A percentile compares a stretch with the other conserved stretches of the same genome.
Conservation (phyloP, 1,284 basidiomycete genomes). For the Cryptococcus wingfieldii region DNA sequence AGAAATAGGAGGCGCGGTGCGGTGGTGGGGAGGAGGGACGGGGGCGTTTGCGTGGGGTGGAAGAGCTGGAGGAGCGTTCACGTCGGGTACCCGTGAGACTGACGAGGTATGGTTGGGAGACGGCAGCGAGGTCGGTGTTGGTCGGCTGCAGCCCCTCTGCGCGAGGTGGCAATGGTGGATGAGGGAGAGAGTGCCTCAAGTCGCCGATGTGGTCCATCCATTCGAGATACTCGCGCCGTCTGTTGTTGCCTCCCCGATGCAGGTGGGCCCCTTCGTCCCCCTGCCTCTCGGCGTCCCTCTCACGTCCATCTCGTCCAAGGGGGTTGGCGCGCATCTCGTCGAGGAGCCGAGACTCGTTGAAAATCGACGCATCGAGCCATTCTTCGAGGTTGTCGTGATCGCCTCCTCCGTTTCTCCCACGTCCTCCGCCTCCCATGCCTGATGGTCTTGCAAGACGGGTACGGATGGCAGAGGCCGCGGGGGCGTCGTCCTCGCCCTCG, state of each 20-base stretch:
- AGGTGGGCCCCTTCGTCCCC: background rate
- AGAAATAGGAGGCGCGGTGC: conserved; percentile 19
- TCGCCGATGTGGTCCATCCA: background rate
- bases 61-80: background rate
- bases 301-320: background rate
- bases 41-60: background rate
- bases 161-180: background rate
- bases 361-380: background rate
- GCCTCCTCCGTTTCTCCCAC: background rate
- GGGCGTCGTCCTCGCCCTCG: background rate
- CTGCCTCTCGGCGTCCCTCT: background rate
- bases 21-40: background rate
- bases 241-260: background rate
- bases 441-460: background rate
- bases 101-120: background rate
- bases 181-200: background rate
- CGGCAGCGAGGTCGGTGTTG: background rate
- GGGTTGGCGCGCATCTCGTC: background rate
- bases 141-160: background rate
- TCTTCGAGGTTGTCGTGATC: background rate
- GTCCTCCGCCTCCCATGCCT: background rate
- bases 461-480: too few species aligned
- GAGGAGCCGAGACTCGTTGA: background rate
- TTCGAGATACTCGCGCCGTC: background rate
- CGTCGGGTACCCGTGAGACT: background rate